phyloP scores from a whole-genome alignment of 495 filamentous ascomycete species.

The Penicillium psychrofluorescens region DNA sequence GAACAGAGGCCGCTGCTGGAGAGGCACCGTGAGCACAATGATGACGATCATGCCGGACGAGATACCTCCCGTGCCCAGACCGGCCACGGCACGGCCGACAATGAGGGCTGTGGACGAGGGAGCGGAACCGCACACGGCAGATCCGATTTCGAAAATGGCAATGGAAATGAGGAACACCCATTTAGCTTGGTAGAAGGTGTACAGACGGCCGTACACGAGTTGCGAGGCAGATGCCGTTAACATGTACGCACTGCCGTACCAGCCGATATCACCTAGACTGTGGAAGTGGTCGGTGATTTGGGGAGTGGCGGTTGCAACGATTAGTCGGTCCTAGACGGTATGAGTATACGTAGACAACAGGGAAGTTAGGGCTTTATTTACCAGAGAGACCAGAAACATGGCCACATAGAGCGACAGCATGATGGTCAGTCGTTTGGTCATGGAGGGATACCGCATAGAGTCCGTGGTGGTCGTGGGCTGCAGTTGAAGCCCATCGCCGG shows the following conservation, averaged over 20 bases:
- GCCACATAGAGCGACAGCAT: neutral
- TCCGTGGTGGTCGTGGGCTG: no score
- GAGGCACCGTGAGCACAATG: conserved; percentile 48
- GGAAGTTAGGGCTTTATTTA: conserved; percentile 6
- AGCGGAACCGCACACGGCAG: conserved; percentile 63
- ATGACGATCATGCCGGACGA: conserved; percentile 47
- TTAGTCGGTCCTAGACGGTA: conserved; percentile 46
- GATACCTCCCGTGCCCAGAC: conserved; percentile 44
- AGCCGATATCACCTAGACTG: conserved; percentile 50
- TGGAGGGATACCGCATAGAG: no score
- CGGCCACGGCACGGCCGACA: conserved; percentile 49
- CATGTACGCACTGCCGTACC: conserved; percentile 48
- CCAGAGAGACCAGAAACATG: conserved; percentile 32
- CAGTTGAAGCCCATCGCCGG: no score
- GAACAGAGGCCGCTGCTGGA: conserved; percentile 47
- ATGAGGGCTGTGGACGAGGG: conserved; percentile 64
- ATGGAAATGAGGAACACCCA: conserved; percentile 53
- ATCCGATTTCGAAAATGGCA: conserved; percentile 54
- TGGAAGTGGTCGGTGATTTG: conserved; percentile 62
- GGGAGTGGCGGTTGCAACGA: conserved; percentile 67
- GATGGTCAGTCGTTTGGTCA: no score
- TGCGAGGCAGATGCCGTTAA: conserved; percentile 40
- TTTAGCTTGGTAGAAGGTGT: conserved; percentile 55
- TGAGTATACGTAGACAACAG: neutral
- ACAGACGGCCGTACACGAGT: conserved; percentile 51